Evolutionary conservation across 192 early-diverging fungal genomes (phyloP).

Genomic region (Bifiguratus adelaidae): DNA sequence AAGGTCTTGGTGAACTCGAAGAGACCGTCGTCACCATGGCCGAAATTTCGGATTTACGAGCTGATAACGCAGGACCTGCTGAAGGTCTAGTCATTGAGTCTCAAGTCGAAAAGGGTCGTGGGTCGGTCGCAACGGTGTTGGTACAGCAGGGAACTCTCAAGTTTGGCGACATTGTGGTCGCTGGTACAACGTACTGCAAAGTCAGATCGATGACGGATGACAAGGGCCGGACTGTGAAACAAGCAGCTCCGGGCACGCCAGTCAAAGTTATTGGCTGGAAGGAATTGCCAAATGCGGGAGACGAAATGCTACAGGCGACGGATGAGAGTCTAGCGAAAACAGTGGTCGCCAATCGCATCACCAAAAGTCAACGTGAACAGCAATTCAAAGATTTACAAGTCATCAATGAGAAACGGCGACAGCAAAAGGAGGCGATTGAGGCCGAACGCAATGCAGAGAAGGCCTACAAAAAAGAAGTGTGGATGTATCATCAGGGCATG

Average conservation of each 20-base stretch:
- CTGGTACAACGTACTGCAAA: constrained; percentile 80
- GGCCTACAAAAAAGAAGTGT: constrained; percentile 46
- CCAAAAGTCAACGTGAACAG: constrained; percentile 47
- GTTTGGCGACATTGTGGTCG: constrained; percentile 69
- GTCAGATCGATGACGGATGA: constrained; percentile 80
- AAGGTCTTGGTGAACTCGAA: constrained; percentile 78
- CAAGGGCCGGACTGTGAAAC: constrained; percentile 51
- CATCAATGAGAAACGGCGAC: constrained; percentile 67
- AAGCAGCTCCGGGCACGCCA: constrained; percentile 76
- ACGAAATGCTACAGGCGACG: constrained; percentile 71
- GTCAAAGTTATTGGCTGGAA: constrained; percentile 92
- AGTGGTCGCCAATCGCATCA: constrained; percentile 54
- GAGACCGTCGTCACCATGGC: constrained; percentile 81
- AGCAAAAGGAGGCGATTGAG: constrained; percentile 34
- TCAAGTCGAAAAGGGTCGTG: constrained; percentile 75
- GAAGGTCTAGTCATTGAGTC: constrained; percentile 88
- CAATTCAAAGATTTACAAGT: constrained; percentile 54
- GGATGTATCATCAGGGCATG: constrained; percentile 56
- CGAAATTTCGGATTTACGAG: constrained; percentile 81
- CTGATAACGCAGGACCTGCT: constrained; percentile 63
- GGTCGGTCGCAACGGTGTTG: constrained; percentile 79
- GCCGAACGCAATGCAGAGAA: constrained; percentile 34
- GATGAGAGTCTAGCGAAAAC: constrained; percentile 65
- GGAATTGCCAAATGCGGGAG: constrained; percentile 82
- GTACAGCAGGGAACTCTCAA: constrained; percentile 83